Conservation (phyloP, 2,329 filamentous ascomycete species). For the Diaporthe amygdali region DNA sequence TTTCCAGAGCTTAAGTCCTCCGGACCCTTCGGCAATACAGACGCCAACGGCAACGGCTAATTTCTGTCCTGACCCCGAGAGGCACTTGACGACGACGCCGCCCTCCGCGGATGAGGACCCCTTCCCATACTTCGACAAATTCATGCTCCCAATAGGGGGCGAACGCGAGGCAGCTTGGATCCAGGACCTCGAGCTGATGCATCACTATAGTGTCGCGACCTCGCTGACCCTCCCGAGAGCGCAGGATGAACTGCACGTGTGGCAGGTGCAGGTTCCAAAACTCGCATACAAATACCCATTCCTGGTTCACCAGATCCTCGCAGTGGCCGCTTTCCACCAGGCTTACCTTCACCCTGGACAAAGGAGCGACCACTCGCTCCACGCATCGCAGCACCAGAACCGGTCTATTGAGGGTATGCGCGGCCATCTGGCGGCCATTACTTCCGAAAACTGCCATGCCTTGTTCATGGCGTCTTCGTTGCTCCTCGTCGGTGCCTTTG, state of each 20-base stretch:
- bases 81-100: neutral
- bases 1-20: conserved; percentile 5
- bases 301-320: conserved; percentile 39
- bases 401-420: conserved; percentile 38
- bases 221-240: conserved; percentile 38
- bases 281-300: conserved; percentile 35
- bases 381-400: conserved; percentile 40
- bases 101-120: neutral
- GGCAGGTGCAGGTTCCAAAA: conserved; percentile 36
- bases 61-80: neutral
- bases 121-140: conserved; percentile 24
- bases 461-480: conserved; percentile 39
- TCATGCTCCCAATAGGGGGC: conserved; percentile 20
- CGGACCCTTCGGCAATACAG: neutral
- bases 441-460: conserved; percentile 37
- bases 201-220: conserved; percentile 34
- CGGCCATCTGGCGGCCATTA: conserved; percentile 31
- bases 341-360: conserved; percentile 33
- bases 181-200: conserved; percentile 41
- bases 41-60: neutral
- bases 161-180: conserved; percentile 32
- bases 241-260: conserved; percentile 32
- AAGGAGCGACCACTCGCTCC: conserved; percentile 30
- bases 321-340: conserved; percentile 37
- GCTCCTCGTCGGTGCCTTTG: conserved; percentile 38